These are phyloP conservation scores for Metschnikowia koreensis DNA, from an alignment of 805 yeast genomes.

Conservation along the genomic window DNA sequence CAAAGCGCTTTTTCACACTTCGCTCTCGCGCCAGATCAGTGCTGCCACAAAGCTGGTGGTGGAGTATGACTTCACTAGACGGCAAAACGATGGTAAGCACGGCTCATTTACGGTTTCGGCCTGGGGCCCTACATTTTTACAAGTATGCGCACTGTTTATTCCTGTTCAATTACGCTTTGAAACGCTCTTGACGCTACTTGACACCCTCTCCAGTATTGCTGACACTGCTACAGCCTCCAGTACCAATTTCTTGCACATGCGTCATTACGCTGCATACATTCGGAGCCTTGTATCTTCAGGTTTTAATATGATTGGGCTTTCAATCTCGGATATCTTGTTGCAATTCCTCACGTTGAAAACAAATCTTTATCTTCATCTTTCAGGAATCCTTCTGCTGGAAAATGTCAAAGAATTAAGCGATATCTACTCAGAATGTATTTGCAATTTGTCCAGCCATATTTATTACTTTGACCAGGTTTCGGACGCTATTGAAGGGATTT, in stretches of 20 bases:
- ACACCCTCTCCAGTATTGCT: conserved; percentile 26
- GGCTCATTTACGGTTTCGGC: conserved; percentile 18
- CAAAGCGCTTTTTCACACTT: conserved; percentile 60
- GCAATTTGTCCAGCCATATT: conserved; percentile 70
- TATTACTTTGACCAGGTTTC: conserved; percentile 85
- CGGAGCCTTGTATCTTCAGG: conserved; percentile 68
- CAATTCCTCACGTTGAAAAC: conserved; percentile 53
- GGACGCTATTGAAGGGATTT: conserved; percentile 73
- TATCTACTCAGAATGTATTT: conserved; percentile 57
- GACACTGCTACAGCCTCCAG: conserved; percentile 16
- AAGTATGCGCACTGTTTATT: conserved; percentile 68
- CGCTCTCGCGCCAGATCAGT: conserved; percentile 58
- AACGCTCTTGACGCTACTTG: conserved; percentile 47
- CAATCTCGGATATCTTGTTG: conserved; percentile 75
- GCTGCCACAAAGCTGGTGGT: conserved; percentile 54
- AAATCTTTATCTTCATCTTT: conserved; percentile 26
- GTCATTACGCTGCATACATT: conserved; percentile 44
- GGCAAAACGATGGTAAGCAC: background rate
- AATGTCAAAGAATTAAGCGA: conserved; percentile 32
- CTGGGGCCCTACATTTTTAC: conserved; percentile 61
- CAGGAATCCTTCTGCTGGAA: conserved; percentile 18
- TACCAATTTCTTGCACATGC: conserved; percentile 25
- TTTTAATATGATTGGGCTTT: conserved; percentile 82
- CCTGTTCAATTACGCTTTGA: conserved; percentile 78
- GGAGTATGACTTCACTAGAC: conserved; percentile 28